A percentile compares a stretch with the other conserved stretches of the same genome.
Evolutionary conservation across 768 basidiomycete species (phyloP).

Genomic region (Gloeopeniophorella convolvens): DNA sequence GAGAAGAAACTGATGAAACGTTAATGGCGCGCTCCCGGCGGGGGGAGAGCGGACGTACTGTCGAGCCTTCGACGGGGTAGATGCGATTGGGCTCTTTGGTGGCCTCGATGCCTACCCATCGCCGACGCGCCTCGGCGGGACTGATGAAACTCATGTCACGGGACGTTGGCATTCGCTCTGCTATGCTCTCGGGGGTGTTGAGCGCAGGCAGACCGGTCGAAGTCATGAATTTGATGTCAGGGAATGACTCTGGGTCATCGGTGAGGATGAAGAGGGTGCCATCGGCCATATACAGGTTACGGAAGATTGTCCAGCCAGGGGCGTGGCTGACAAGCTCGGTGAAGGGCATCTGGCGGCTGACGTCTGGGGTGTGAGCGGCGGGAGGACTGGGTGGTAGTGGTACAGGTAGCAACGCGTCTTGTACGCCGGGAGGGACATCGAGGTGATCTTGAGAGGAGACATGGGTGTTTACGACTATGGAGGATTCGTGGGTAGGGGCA

Average conservation of each 20-base stretch:
- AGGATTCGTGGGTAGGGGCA: neutral
- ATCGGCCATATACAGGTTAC: slow-evolving; percentile 78
- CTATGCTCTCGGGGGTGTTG: slow-evolving; percentile 58
- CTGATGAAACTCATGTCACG: slow-evolving; percentile 57
- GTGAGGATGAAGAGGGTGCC: slow-evolving; percentile 73
- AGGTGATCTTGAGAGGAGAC: slow-evolving; percentile 12
- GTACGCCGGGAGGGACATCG: neutral
- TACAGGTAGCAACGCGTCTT: neutral
- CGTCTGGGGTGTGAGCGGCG: neutral
- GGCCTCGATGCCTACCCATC: slow-evolving; percentile 47
- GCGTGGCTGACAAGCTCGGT: slow-evolving; percentile 59
- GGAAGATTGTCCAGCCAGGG: slow-evolving; percentile 82
- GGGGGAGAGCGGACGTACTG: slow-evolving; percentile 38
- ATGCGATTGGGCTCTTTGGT: slow-evolving; percentile 39
- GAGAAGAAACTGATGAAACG: slow-evolving; percentile 28
- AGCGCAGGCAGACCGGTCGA: slow-evolving; percentile 57
- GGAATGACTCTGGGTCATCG: slow-evolving; percentile 38
- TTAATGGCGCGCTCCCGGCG: neutral
- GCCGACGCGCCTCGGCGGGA: slow-evolving; percentile 47
- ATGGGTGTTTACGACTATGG: slow-evolving; percentile 21
- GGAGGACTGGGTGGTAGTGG: neutral
- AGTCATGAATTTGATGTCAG: slow-evolving; percentile 49
- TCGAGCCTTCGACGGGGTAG: slow-evolving; percentile 65
- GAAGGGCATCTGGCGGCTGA: slow-evolving; percentile 33
- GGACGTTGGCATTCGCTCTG: slow-evolving; percentile 57